Evolutionary conservation across 1,139 yeast species (phyloP).

Genomic region (Pichia sp.): DNA sequence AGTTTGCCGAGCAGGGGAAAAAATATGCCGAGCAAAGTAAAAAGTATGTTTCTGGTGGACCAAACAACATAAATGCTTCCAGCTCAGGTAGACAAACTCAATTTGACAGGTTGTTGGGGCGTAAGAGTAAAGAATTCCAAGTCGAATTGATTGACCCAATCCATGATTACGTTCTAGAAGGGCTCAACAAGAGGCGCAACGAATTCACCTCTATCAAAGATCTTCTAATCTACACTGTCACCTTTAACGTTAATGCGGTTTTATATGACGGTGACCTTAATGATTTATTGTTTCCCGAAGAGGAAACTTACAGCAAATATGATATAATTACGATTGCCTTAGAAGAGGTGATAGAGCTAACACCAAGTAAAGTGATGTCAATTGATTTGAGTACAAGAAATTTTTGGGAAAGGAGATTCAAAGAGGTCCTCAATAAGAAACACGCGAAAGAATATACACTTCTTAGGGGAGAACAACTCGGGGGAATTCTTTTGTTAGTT

Average conservation of each 20-base stretch:
- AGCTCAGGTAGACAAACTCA: constrained; percentile 30
- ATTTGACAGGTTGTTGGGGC: constrained; percentile 49
- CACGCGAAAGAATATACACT: constrained; percentile 38
- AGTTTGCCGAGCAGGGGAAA: constrained; percentile 36
- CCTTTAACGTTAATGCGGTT: constrained; percentile 68
- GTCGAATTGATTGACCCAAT: constrained; percentile 62
- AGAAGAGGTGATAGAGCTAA: constrained; percentile 88
- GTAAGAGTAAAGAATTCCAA: constrained; percentile 45
- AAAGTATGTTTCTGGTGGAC: constrained; percentile 42
- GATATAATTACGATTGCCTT: constrained; percentile 81
- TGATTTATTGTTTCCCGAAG: constrained; percentile 54
- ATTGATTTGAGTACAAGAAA: constrained; percentile 68
- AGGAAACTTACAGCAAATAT: constrained; percentile 22
- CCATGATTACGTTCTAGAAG: constrained; percentile 60
- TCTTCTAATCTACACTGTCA: constrained; percentile 55
- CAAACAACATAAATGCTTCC: constrained; percentile 10
- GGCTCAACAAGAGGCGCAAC: constrained; percentile 43
- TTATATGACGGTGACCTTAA: constrained; percentile 48
- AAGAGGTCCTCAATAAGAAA: constrained; percentile 47
- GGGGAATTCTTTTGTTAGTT: constrained; percentile 80
- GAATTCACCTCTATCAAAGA: constrained; percentile 51
- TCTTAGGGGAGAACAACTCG: constrained; percentile 83
- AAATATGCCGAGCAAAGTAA: constrained; percentile 41
- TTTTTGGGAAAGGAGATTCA: constrained; percentile 76
- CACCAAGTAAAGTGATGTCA: constrained; percentile 83